Evolutionary conservation across 228 moss, liverwort and hornwort species (phyloP), one percentile per base, ranked within the genome.

Genomic region (Sphagnum fallax): DNA sequence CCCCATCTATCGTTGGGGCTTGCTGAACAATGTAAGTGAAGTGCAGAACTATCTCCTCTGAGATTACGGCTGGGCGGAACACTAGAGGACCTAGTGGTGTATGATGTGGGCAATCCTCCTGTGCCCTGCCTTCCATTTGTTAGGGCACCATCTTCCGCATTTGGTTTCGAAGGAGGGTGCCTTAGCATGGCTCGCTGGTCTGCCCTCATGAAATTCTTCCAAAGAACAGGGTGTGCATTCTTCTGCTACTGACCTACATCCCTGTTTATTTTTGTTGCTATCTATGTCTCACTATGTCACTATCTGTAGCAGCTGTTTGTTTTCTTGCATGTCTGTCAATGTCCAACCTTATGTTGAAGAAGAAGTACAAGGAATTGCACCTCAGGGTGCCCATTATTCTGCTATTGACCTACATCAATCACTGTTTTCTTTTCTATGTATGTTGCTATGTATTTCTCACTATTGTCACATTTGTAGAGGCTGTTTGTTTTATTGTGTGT

Each of bases 121-220:
- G 58, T 58, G 8, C 59, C 60, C 10, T 69, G 69, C 60, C 13
- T 6, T 6, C 60, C 69, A 48, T 69, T 69, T 61, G 49, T 49
- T 57, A 58, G 60, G 48, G 60, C 47, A 12, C 6, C 69, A 8
- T 69, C 69, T 49, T 48, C 10, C 49, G 50, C 60, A 14, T 69
- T 69, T 60, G 50, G 16, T 49, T 69, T 69, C 48, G 48, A 69
- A 61, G 69, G 69, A 60, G 69, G 69, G 32, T 69, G 69, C 69
- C 49, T 69, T 6, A 32, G 59, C 49, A 75, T 83, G 69, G 67
- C 75, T 16, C 78, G 78, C 48, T 87, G 87, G 87, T 80, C 83
- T 67, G 69, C 65, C 14, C 69, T 87, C 49, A 78, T 74, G 61
- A 53, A 59, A 60, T 74, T 87, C 18, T 83, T 87, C 69, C 52